Base-by-base conservation (phyloP, 106 monocot species). In the Ottelia alismoides region DNA sequence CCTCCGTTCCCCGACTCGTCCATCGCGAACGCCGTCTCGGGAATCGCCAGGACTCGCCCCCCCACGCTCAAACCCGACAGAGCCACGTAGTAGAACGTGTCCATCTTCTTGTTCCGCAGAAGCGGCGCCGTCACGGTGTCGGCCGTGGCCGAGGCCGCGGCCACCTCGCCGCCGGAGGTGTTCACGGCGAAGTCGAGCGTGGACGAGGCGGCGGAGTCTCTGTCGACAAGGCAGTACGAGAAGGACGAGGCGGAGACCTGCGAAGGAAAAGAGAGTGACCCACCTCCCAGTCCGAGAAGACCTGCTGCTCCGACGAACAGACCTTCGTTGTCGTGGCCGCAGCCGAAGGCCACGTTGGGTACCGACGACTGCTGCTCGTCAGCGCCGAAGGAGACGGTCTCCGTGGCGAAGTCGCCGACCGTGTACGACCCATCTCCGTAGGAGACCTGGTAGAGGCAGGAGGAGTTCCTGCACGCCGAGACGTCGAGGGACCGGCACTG, bases 401-500 rank as follows among this genome's bases (percentile, higher is more conserved):
- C 90, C 2, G 54, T 72, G 6, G 75, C 77, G 28, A 90, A 81
- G 22, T 81, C 78, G n/a, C 90, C 80, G 19, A 73, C 77, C 14
- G 80, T 90, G 65, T 74, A 74, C 18, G 90, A 90, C 2, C 90
- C 90, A 32, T 90, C 90, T 40, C 90, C 84, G 57, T 90, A 90
- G 27, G 84, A 74, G 23, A 90, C 77, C 56, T 81, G 74, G 63
- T 87, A 87, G 62, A 74, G 72, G 56, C 87, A 82, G 11, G 80
- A 63, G 46, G 66, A 47, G 69, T 72, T 82, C 23, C 78, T 51
- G 60, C 83, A 83, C n/a, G 78, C 83, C 25, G 73, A 73, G 55
- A 77, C 59, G 40, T 82, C 82, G 25, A 83, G 74, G 17, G 70
- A 50, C 43, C 40, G 52, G 72, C 87, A 87, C 48, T 49, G 43